Evolutionary conservation across 2,329 filamentous ascomycete species (phyloP).

Genomic region (Apiospora marii): DNA sequence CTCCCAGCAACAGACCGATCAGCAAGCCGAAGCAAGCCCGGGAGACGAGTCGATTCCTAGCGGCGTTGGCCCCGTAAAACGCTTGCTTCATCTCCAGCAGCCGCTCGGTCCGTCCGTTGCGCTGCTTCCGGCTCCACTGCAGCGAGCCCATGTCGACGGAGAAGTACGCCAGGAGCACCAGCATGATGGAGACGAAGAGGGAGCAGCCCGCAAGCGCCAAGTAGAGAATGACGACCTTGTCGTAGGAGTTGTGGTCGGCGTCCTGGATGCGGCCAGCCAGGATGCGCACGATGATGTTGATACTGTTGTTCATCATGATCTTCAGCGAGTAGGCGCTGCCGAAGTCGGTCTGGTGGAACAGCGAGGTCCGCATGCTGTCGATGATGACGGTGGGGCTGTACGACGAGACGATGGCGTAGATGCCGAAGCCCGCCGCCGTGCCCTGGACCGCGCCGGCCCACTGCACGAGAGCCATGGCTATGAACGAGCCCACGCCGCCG

Average conservation of each 20-base stretch:
- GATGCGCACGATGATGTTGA: conserved; percentile 67
- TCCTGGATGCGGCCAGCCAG: conserved; percentile 67
- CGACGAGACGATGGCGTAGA: conserved; percentile 63
- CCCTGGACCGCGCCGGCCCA: conserved; percentile 58
- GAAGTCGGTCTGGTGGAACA: conserved; percentile 68
- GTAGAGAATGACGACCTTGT: conserved; percentile 63
- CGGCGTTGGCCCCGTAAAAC: conserved; percentile 48
- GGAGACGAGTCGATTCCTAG: conserved; percentile 51
- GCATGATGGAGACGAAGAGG: conserved; percentile 50
- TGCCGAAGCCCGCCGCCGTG: conserved; percentile 65
- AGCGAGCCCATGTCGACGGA: conserved; percentile 55
- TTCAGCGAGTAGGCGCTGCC: conserved; percentile 68
- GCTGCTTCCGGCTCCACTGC: conserved; percentile 66
- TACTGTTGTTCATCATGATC: conserved; percentile 68
- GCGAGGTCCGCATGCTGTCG: conserved; percentile 65
- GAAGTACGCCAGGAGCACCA: conserved; percentile 49
- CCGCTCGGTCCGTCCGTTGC: conserved; percentile 42
- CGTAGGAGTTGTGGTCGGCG: conserved; percentile 62
- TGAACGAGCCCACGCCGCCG: conserved; percentile 58
- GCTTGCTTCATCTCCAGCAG: conserved; percentile 49
- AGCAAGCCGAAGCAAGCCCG: conserved; percentile 52
- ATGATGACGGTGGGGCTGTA: conserved; percentile 67
- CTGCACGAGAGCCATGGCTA: conserved; percentile 62
- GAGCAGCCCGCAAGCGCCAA: conserved; percentile 60
- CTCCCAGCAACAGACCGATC: conserved; percentile 56